Evolutionary conservation across 192 early-diverging fungal species (phyloP).

Genomic region (Podila clonocystis): DNA sequence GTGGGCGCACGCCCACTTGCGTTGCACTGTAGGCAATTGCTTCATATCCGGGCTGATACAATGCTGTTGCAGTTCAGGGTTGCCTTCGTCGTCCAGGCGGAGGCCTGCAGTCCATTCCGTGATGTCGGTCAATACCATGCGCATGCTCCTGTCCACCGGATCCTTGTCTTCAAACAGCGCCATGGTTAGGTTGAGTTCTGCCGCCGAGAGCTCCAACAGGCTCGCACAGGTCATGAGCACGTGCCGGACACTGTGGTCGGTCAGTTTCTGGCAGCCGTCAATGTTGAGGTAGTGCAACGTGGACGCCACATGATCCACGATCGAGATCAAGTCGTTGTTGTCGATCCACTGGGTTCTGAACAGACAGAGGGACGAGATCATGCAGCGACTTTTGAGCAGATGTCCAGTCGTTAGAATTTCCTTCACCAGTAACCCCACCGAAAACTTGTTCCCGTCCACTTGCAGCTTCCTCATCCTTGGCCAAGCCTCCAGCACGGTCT

Average conservation of each 20-base stretch:
- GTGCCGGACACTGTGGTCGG: slow-evolving; percentile 14
- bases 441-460: slow-evolving; percentile 14
- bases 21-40: neutral
- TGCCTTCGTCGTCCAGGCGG: neutral
- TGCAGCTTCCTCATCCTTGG: slow-evolving; percentile 5
- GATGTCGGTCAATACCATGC: neutral
- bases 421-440: neutral
- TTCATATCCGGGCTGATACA: neutral
- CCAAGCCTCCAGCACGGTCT: slow-evolving; percentile 9
- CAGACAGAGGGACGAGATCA: slow-evolving; percentile 12
- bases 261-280: slow-evolving; percentile 9
- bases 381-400: neutral
- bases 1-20: neutral
- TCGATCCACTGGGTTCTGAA: neutral
- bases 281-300: slow-evolving; percentile 19
- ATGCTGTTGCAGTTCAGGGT: neutral
- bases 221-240: slow-evolving; percentile 24
- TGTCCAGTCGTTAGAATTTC: neutral
- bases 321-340: slow-evolving; percentile 1
- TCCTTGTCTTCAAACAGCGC: slow-evolving; percentile 16
- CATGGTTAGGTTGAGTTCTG: slow-evolving; percentile 25
- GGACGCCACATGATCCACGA: slow-evolving; percentile 2
- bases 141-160: neutral
- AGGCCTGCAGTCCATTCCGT: neutral
- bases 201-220: slow-evolving; percentile 10